Base-by-base conservation (phyloP, 179 eudicot genomes). In the Pouteria campechiana region DNA sequence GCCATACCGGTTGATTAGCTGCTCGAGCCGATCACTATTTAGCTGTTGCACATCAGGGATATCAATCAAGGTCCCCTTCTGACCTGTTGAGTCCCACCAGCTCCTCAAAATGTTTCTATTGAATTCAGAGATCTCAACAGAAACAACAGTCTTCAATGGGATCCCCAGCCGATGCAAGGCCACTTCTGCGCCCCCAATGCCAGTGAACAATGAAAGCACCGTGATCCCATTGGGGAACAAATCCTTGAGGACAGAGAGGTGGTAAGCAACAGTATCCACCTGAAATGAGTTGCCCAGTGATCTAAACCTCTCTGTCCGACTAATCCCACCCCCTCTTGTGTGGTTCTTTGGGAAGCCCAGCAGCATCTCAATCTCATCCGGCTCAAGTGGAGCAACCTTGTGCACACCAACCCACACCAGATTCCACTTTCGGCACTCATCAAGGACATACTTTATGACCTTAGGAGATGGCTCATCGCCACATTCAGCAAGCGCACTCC, bases 171-270 rank as follows among this genome's bases (percentile, higher is more conserved):
- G 54, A 32, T 80, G 61, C 11, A 88, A 80, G 8, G 97, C 92
- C 12, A 88, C 75, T 38, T 88, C 97, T 0, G 79, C 97, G 0
- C 97, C 92, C 7, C 94, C 97, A 18, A 88, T 88, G 11, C 97
- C 92, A 0, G 97, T 70, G 62, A 88, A 83, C 0, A 88, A 84
- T 1, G 97, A 87, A 0, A 83, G 53, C 1, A 88, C 44, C 28
- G 61, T 83, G 25, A 88, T 48, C 11, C 97, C 97, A 19, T 41
- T 21, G 0, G 84, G 92, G 33, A 55, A 88, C 15, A 79, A 12
- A 7, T 64, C 74, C 54, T 73, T 87, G 32, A 87, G 16, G 14
- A 75, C 92, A 1, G 94, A 87, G 3, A 87, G 72, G 22, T 83
- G 94, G 49, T 87, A 83, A 2, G 90, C 94, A 47, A 83, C 84